A percentile compares a stretch with the other conserved stretches of the same genome.
These are phyloP conservation scores for Mycena citricolor DNA, from an alignment of 1,284 basidiomycete genomes.

Conservation along the genomic window DNA sequence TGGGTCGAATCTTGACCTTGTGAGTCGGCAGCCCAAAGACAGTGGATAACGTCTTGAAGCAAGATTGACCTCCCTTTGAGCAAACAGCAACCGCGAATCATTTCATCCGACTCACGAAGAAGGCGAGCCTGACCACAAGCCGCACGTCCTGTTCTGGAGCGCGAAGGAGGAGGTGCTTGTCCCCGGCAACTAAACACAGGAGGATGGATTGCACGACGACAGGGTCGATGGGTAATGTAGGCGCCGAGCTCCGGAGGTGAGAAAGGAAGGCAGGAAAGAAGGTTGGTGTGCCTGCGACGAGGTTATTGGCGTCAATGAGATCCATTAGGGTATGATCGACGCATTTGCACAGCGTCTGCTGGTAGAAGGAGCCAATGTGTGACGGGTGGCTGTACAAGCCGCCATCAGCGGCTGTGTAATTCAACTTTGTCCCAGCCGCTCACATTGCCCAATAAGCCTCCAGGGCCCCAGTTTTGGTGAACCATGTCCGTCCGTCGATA, in stretches of 20 bases:
- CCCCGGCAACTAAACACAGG: conserved; percentile 58
- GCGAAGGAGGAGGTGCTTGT: conserved; percentile 61
- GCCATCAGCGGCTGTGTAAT: too few relatives aligned
- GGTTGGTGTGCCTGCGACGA: conserved; percentile 40
- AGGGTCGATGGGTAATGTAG: conserved; percentile 55
- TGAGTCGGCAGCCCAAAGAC: conserved; percentile 60
- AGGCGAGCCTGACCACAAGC: conserved; percentile 52
- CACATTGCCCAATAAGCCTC: too few relatives aligned
- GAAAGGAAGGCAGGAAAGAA: conserved; percentile 55
- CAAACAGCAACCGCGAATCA: too few relatives aligned
- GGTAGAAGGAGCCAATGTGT: too few relatives aligned
- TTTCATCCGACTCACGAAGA: conserved; percentile 52
- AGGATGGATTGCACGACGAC: conserved; percentile 66
- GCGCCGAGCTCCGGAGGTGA: conserved; percentile 42
- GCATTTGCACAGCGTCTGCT: too few relatives aligned
- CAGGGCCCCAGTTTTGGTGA: too few relatives aligned
- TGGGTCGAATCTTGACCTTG: conserved; percentile 50
- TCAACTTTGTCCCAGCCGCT: too few relatives aligned
- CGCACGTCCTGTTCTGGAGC: conserved; percentile 60
- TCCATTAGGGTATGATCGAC: too few relatives aligned
- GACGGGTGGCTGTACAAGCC: too few relatives aligned
- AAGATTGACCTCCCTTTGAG: background rate
- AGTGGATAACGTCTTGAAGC: conserved; percentile 51
- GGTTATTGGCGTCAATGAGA: too few relatives aligned
- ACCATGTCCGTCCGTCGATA: too few relatives aligned